Evolutionary conservation across 345 rosid species (phyloP), one percentile per base, ranked within the genome.

Genomic region (Salix arbutifolia): DNA sequence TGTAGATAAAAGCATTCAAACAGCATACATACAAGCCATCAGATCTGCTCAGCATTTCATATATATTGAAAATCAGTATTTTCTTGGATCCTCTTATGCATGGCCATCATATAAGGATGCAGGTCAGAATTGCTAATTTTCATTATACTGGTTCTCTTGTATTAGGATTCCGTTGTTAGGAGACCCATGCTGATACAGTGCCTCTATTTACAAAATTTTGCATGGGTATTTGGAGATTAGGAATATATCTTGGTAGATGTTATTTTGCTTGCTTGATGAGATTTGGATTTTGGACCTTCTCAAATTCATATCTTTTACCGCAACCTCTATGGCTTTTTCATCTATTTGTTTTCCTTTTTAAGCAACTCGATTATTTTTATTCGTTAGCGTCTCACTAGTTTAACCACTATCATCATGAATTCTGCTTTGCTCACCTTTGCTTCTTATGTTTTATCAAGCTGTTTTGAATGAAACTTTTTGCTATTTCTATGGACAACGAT

Each of bases 61-160:
- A 85, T 96, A 96, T 73, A 94, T 96, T 38, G 99, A 96, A 87
- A 96, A 96, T 83, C 99, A 96, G 89, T 96, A 92, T 84, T 96
- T 96, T 80, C 83, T 96, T 40, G 99, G 99, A 80, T 96, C 99
- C 69, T 96, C 99, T 4, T 96, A 92, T 89, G 99, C 88, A 1
- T 96, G 99, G 99, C 98, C 93, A 65, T 84, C 89, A 1, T 92
- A 96, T 75, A 83, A 87, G 78, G 70, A 84, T 83, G 98, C 98
- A 90, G 99, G 99, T 96, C 72, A 71, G 72, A 69, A 53, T 73
- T 73, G 16, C 66, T 50, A 31, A 67, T 53, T 37, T 79, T 31
- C 12, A 64, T 71, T 67, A 21, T 46, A 13, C 71, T 18, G 25
- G 9, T 65, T 35, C 9, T 38, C 26, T 4, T 50, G 26, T 25